Evolutionary conservation across 768 basidiomycete genomes (phyloP).

Genomic region (Boletus rubropictus): DNA sequence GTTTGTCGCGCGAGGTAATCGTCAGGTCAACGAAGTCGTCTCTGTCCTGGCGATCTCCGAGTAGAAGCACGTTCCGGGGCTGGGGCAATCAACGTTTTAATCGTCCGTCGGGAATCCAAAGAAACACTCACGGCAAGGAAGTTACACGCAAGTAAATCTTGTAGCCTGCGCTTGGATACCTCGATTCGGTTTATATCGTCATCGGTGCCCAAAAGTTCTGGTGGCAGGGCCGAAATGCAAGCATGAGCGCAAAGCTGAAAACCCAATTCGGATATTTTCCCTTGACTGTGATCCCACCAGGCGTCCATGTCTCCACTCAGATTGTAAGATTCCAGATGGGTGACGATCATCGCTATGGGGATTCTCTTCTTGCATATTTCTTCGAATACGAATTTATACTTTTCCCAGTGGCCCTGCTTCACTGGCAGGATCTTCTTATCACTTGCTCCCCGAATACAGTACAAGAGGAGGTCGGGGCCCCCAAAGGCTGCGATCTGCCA

Average conservation of each 20-base stretch:
- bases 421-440: slow-evolving; percentile 9
- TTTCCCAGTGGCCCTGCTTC: slow-evolving; percentile 16
- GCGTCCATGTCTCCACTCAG: slow-evolving; percentile 24
- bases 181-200: slow-evolving; percentile 8
- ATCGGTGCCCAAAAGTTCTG: background rate
- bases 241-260: slow-evolving; percentile 34
- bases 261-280: slow-evolving; percentile 20
- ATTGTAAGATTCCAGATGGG: slow-evolving; percentile 25
- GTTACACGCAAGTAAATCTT: slow-evolving; percentile 3
- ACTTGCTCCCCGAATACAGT: slow-evolving; percentile 25
- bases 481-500: slow-evolving; percentile 11
- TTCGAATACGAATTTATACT: slow-evolving; percentile 21
- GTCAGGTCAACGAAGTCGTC: slow-evolving; percentile 9
- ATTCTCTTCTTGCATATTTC: slow-evolving; percentile 22
- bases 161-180: slow-evolving; percentile 9
- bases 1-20: background rate
- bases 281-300: slow-evolving; percentile 34
- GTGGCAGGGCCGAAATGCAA: slow-evolving; percentile 30
- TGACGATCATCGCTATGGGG: slow-evolving; percentile 25
- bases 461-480: slow-evolving; percentile 25
- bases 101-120: background rate
- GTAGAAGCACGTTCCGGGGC: slow-evolving; percentile 18
- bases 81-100: slow-evolving; percentile 1
- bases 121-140: slow-evolving; percentile 13
- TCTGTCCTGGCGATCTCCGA: slow-evolving; percentile 16